Evolutionary conservation across 371 early-diverging fungal genomes (phyloP).

Genomic region (Mucor circinelloides): DNA sequence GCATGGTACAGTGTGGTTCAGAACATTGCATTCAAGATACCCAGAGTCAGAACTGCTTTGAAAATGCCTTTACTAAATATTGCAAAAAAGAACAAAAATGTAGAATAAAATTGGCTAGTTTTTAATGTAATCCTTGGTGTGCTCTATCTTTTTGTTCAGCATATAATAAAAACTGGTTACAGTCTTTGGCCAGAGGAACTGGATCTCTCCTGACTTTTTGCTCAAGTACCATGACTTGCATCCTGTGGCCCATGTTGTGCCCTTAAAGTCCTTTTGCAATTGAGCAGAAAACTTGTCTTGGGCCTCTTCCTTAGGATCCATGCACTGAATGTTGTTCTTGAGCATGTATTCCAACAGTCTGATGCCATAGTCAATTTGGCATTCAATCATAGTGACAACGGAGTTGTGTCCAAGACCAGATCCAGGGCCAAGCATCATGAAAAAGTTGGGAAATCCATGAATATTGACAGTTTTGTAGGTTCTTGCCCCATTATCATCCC

Average conservation of each 20-base stretch:
- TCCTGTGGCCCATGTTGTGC: constrained; percentile 23
- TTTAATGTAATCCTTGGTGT: constrained; percentile 5
- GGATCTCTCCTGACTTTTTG: constrained; percentile 3
- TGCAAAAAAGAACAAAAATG: background rate
- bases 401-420: constrained; percentile 40
- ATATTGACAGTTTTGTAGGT: constrained; percentile 34
- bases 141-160: background rate
- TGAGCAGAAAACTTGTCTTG: constrained; percentile 16
- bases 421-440: constrained; percentile 46
- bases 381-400: constrained; percentile 38
- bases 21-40: constrained; percentile 56
- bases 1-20: constrained; percentile 63
- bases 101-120: background rate
- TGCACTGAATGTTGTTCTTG: constrained; percentile 9
- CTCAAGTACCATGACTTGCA: constrained; percentile 28
- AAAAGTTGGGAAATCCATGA: constrained; percentile 46
- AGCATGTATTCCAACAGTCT: constrained; percentile 19
- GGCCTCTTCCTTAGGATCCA: constrained; percentile 19
- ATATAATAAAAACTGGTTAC: constrained; percentile 5
- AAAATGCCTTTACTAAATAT: constrained; percentile 22
- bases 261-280: constrained; percentile 14
- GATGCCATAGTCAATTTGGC: constrained; percentile 22
- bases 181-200: constrained; percentile 12
- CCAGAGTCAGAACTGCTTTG: constrained; percentile 30
- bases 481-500: constrained; percentile 17